phyloP scores from a whole-genome alignment of 225 moss, liverwort and hornwort genomes.

The Polytrichum commune region DNA sequence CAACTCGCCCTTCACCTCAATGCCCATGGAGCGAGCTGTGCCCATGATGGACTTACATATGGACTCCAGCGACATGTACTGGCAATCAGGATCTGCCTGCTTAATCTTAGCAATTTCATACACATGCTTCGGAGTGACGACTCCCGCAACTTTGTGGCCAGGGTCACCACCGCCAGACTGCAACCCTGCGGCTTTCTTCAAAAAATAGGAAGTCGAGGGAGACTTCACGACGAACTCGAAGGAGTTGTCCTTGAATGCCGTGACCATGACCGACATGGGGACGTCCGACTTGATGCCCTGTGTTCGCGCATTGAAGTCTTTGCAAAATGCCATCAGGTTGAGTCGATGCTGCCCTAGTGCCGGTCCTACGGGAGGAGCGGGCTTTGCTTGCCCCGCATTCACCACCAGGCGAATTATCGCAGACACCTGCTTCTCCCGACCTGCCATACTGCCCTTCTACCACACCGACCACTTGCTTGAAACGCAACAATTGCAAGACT shows the following conservation, averaged over 20 bases:
- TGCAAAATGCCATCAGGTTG: slow-evolving; percentile 94
- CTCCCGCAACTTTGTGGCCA: slow-evolving; percentile 73
- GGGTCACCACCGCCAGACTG: slow-evolving; percentile 74
- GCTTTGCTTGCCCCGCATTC: slow-evolving; percentile 95
- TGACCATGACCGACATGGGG: slow-evolving; percentile 88
- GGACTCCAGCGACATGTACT: slow-evolving; percentile 81
- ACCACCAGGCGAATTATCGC: slow-evolving; percentile 84
- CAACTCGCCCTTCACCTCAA: slow-evolving; percentile 57
- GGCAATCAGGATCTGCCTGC: slow-evolving; percentile 87
- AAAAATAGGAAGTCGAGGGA: slow-evolving; percentile 75
- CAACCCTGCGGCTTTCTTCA: slow-evolving; percentile 90
- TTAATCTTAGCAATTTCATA: slow-evolving; percentile 96
- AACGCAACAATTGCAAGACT: too few species aligned
- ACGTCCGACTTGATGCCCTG: slow-evolving; percentile 81
- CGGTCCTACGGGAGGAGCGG: slow-evolving; percentile 89
- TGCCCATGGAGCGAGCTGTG: slow-evolving; percentile 93
- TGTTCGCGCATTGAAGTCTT: slow-evolving; percentile 96
- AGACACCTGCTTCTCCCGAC: slow-evolving; percentile 43
- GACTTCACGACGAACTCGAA: slow-evolving; percentile 87
- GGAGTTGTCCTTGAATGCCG: slow-evolving; percentile 80
- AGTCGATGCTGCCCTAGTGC: slow-evolving; percentile 87
- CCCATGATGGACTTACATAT: slow-evolving; percentile 87
- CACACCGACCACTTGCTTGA: too few species aligned
- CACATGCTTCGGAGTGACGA: slow-evolving; percentile 77
- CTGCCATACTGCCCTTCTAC: slow-evolving; percentile 10